Base-by-base conservation (phyloP, 331 rosid genomes). In the Acacia pycnantha region DNA sequence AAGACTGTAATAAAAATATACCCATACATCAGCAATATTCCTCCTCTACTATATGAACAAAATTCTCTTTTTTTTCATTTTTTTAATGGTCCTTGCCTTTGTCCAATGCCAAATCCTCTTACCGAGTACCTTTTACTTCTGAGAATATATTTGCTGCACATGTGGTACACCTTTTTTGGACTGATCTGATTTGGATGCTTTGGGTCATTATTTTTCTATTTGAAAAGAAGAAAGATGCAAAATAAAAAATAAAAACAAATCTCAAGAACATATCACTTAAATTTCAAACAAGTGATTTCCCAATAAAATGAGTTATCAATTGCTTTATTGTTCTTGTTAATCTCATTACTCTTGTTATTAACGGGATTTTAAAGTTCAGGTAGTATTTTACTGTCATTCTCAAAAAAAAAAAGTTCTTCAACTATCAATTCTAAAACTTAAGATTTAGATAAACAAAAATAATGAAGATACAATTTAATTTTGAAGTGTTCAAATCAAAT, bases 1-100 rank as follows among this genome's bases (percentile, higher is more conserved):
- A 78, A 73, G 76, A 53, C 72, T 15, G 77, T 43, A 73, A 75
- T 53, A 68, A 56, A 77, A 37, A 58, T 22, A 58, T 22, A 40
- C 74, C 11, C 46, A 47, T 56, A 62, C 47, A 70, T 33, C 48
- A 40, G 19, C 19, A 71, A 35, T 24, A 44, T 54, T 54, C 24
- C 53, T 44, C 50, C 15, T 41, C 51, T n/a, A 43, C 43, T 11
- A 48, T 11, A 31, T 14, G 70, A 14, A 27, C n/a, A 29, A 29
- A 64, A 5, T 6, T 29, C 10, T 29, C 41, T 29, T 1, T 64
- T 16, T 29, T 29, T 59, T 9, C 14, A 12, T 12, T 47, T 47
- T 47, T 48, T 6, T 11, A 22, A 24, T 59, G 66, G 33, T 29
- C 11, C 11, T 18, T 56, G 73, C 59, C 27, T 65, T 65, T 65